A percentile compares a stretch with the other conserved stretches of the same genome.
Evolutionary conservation across 129 eudicot genomes (phyloP).

Genomic region (Chrysanthemum seticuspe): DNA sequence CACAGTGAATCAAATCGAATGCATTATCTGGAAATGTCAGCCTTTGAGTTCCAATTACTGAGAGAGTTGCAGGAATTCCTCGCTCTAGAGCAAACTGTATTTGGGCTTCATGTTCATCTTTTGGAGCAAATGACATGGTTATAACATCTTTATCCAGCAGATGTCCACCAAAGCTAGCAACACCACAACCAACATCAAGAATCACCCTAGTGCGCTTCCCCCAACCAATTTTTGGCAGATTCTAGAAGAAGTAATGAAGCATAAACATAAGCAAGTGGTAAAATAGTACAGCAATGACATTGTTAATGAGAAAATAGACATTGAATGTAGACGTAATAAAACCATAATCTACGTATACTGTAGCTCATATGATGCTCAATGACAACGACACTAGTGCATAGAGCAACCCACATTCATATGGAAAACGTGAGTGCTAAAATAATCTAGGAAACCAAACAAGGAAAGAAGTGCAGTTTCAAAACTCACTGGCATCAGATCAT

Average conservation of each 20-base stretch:
- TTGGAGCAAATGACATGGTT: conserved; percentile 98
- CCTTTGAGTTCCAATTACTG: conserved; percentile 97
- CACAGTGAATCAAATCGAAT: conserved; percentile 93
- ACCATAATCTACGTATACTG: conserved; percentile 4
- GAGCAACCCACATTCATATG: background rate
- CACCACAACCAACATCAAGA: conserved; percentile 99
- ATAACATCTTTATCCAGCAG: conserved; percentile 85
- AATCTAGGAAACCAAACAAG: conserved; percentile 2
- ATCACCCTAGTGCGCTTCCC: conserved; percentile 88
- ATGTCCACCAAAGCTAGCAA: conserved; percentile 99
- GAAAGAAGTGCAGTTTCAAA: background rate
- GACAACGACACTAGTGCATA: conserved; percentile 6
- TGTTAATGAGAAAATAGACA: background rate
- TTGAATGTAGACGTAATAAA: conserved; percentile 6
- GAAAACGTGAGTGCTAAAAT: conserved; percentile 1
- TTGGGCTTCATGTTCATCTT: conserved; percentile 98
- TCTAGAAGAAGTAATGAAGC: conserved; percentile 37
- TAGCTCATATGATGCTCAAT: background rate
- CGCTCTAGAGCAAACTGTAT: conserved; percentile 97
- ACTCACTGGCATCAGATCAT: conserved; percentile 1
- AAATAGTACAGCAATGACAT: background rate
- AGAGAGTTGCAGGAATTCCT: conserved; percentile 95
- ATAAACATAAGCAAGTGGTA: conserved; percentile 16
- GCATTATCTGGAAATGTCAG: conserved; percentile 89
- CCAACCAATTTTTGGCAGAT: conserved; percentile 81